Base-by-base conservation (phyloP, 2,329 filamentous ascomycete genomes). In the Aureobasidium subglaciale region DNA sequence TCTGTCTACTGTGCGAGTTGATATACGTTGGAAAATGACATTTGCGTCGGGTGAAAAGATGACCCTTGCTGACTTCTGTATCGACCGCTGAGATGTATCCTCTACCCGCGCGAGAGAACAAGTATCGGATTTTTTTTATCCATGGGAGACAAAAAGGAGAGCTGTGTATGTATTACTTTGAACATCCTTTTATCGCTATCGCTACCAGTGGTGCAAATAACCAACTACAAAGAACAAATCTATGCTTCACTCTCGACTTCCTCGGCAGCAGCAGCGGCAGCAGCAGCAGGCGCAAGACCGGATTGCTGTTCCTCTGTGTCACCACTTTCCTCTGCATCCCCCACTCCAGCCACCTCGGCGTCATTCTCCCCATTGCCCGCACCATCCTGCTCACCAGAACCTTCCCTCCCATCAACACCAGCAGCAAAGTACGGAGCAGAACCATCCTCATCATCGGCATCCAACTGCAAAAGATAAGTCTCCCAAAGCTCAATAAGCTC, bases 401-500 rank as follows among this genome's bases (percentile, higher is more conserved):
- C 27, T 10, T 54, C 59, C 25, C 54, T 58, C 4, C 64, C 57
- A 20, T 65, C 57, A n/a, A 67, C 65, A 20, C 68, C 37, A 10
- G 54, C 46, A 45, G 37, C 67, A 58, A 70, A 74, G 57, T 73
- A 79, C 3, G 73, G 72, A 54, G 75, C 38, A 6, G 34, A 29
- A 25, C 30, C 48, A 3, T 95, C n/a, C n/a, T n/a, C 90, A 58
- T 97, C 92, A 64, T 96, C 92, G 8, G 90, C 88, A 68, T 99
- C 93, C 40, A 99, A 78, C 70, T 96, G 93, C 80, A 97, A 86
- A 52, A 99, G 78, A 76, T 96, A 99, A 0, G 93, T 97, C 74
- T 99, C 93, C 93, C 93, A 99, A 60, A 97, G 86, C 73, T 99
- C 93, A 65, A 85, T 85, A 60, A 85, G 74, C 82, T 99, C 93